These are phyloP conservation scores for Globisporangium paroecandrum DNA, from an alignment of 352 stramenopile species.

Conservation along the genomic window DNA sequence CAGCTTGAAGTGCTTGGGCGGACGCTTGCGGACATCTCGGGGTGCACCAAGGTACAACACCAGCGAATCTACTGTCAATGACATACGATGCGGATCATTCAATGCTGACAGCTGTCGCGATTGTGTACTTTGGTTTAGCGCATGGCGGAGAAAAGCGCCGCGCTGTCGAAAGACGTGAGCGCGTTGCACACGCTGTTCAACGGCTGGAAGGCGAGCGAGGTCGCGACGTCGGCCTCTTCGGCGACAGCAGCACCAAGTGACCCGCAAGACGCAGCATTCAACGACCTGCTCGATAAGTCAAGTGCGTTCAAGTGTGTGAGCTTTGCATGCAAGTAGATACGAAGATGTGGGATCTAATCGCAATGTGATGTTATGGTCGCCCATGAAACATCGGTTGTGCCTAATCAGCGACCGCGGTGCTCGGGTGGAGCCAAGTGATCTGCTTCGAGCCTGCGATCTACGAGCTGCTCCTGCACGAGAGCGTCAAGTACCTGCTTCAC, in stretches of 20 bases:
- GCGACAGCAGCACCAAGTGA: neutral
- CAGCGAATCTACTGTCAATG: neutral
- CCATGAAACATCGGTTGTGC: neutral
- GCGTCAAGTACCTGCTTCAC: slow-evolving; percentile 56
- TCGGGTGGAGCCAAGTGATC: slow-evolving; percentile 43
- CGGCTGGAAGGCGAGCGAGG: slow-evolving; percentile 49
- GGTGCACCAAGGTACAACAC: slow-evolving; percentile 41
- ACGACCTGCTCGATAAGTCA: slow-evolving; percentile 38
- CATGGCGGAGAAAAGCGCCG: slow-evolving; percentile 51
- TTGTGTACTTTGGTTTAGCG: slow-evolving; percentile 23
- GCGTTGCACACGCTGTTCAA: slow-evolving; percentile 51
- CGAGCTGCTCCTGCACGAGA: slow-evolving; percentile 63
- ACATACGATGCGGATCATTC: neutral
- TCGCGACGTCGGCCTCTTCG: slow-evolving; percentile 8
- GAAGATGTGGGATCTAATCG: neutral
- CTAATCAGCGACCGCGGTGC: slow-evolving; percentile 31
- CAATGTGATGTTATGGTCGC: neutral
- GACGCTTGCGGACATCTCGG: slow-evolving; percentile 39
- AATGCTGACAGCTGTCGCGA: neutral
- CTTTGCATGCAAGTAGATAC: neutral
- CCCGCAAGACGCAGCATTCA: slow-evolving; percentile 29
- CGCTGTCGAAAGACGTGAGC: slow-evolving; percentile 50
- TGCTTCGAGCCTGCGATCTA: slow-evolving; percentile 57
- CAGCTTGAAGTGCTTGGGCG: slow-evolving; percentile 60
- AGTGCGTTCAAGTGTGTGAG: slow-evolving; percentile 28